Conservation (phyloP, 148 eudicot species). For the Chenopodium quinoa region DNA sequence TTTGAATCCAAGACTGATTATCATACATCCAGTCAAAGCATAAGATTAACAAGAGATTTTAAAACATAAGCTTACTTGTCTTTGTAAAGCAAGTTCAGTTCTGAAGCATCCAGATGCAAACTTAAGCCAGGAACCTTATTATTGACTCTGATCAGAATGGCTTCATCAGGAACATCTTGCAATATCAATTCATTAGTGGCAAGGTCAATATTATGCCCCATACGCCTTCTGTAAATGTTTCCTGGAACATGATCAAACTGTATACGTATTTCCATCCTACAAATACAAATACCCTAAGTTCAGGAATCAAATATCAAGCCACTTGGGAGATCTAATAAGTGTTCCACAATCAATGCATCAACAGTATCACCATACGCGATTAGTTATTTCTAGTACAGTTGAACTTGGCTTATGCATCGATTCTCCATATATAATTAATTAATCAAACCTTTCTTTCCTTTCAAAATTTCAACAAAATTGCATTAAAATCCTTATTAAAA, state of each 20-base stretch:
- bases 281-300: not conserved
- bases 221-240: conserved; percentile 33
- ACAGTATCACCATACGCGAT: not conserved
- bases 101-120: conserved; percentile 36
- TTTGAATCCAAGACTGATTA: too few relatives aligned
- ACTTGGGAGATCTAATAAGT: not conserved
- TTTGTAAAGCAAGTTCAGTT: conserved; percentile 39
- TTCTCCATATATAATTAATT: too few relatives aligned
- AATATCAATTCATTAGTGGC: conserved; percentile 41
- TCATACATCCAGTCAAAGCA: not conserved
- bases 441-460: too few relatives aligned
- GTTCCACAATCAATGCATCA: not conserved
- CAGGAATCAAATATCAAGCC: not conserved
- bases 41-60: not conserved
- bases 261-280: conserved; percentile 43
- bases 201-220: conserved; percentile 35
- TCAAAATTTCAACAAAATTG: not conserved
- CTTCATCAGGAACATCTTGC: conserved; percentile 40
- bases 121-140: conserved; percentile 47
- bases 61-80: conserved; percentile 28
- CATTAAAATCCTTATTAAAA: not conserved
- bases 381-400: not conserved
- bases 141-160: conserved; percentile 36
- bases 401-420: not conserved
- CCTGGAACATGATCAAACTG: conserved; percentile 42